phyloP scores from a whole-genome alignment of 192 early-diverging fungal genomes.

The Backusella westeae region DNA sequence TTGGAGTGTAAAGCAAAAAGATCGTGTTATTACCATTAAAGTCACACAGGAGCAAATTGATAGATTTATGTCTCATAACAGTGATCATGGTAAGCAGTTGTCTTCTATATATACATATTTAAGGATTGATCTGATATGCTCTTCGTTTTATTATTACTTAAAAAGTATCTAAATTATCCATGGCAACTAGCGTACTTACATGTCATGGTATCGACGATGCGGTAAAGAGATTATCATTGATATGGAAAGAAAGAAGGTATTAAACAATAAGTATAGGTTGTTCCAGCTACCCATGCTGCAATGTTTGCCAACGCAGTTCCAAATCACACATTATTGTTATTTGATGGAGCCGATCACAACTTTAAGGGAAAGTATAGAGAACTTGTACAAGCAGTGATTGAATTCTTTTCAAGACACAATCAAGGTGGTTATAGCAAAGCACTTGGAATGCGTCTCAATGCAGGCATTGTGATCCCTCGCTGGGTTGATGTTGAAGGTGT shows the following conservation, averaged over 20 bases:
- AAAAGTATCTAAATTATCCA: slow-evolving; percentile 43
- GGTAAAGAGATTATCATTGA: slow-evolving; percentile 23
- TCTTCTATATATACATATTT: neutral
- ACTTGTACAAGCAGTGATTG: slow-evolving; percentile 23
- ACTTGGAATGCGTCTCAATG: slow-evolving; percentile 16
- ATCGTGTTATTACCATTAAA: slow-evolving; percentile 13
- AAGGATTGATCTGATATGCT: neutral
- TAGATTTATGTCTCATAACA: slow-evolving; percentile 18
- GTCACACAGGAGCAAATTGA: slow-evolving; percentile 28
- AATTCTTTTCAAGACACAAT: slow-evolving; percentile 35
- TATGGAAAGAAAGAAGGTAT: neutral
- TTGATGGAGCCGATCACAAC: slow-evolving; percentile 48
- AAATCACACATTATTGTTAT: slow-evolving; percentile 40
- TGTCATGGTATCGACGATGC: slow-evolving; percentile 50
- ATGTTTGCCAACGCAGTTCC: slow-evolving; percentile 34
- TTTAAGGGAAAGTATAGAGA: slow-evolving; percentile 39
- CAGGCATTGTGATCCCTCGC: slow-evolving; percentile 26
- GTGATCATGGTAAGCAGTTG: slow-evolving; percentile 14
- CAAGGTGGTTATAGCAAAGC: slow-evolving; percentile 10
- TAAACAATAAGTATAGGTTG: slow-evolving; percentile 32
- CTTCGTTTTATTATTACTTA: neutral
- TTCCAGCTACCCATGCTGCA: slow-evolving; percentile 44
- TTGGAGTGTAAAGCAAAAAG: slow-evolving; percentile 21
- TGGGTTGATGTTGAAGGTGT: slow-evolving; percentile 53
- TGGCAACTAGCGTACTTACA: slow-evolving; percentile 47